Percentiles rank a stretch among this genome's conserved stretches.
Evolutionary conservation across 2,329 filamentous ascomycete species (phyloP).

Genomic region (Rutstroemia sp.): DNA sequence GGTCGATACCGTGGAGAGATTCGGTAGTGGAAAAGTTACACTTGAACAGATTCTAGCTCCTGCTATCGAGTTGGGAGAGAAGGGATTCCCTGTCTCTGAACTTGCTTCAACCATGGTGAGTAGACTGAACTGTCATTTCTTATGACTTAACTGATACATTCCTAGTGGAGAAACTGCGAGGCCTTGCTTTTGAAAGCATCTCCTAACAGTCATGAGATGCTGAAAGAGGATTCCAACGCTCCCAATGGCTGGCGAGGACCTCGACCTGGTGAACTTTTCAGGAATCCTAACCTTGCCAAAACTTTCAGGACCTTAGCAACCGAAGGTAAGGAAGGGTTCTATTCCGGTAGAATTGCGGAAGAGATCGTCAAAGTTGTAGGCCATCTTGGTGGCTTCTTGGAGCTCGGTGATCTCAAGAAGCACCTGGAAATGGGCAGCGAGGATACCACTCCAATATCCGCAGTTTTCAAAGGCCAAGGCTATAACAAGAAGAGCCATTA

Average conservation of each 20-base stretch:
- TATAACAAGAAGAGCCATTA: constrained; percentile 40
- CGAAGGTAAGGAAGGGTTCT: constrained; percentile 86
- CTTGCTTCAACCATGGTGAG: constrained; percentile 35
- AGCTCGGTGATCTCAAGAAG: constrained; percentile 70
- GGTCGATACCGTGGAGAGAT: constrained; percentile 80
- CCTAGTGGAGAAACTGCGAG: constrained; percentile 67
- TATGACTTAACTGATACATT: constrained; percentile 2
- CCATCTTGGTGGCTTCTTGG: constrained; percentile 69
- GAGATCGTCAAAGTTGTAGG: constrained; percentile 71
- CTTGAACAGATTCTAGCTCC: constrained; percentile 73
- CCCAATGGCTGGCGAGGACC: constrained; percentile 68
- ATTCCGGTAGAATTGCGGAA: constrained; percentile 75
- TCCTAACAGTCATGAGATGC: constrained; percentile 79
- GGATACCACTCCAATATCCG: constrained; percentile 75
- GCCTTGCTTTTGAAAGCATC: constrained; percentile 60
- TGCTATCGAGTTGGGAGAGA: constrained; percentile 77
- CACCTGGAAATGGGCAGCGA: constrained; percentile 70
- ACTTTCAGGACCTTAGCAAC: constrained; percentile 75
- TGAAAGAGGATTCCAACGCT: constrained; percentile 67
- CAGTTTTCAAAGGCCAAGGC: constrained; percentile 66
- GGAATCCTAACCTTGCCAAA: constrained; percentile 69
- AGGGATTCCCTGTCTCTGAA: constrained; percentile 85
- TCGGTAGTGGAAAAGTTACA: constrained; percentile 78
- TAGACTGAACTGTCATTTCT: not conserved
- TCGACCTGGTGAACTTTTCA: constrained; percentile 77